Conservation (phyloP, 768 basidiomycete species). For the Leccinum barrowsii region DNA sequence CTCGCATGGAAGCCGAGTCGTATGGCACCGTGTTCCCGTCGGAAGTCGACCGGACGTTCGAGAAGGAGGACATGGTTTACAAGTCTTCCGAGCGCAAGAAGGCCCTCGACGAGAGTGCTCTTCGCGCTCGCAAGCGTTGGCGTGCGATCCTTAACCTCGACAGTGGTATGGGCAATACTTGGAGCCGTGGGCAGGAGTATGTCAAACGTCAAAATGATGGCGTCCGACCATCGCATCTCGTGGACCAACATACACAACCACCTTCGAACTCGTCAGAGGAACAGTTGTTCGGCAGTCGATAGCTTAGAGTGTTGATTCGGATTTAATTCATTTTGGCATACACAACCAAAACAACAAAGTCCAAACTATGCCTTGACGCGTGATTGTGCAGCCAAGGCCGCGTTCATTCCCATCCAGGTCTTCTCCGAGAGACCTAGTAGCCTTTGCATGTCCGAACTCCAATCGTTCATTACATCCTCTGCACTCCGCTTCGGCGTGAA, state of each 20-base stretch:
- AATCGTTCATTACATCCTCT: constrained; percentile 96
- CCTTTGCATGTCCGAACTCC: constrained; percentile 96
- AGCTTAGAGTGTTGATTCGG: constrained; percentile 6
- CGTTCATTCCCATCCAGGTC: constrained; percentile 98
- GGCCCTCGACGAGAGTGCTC: constrained; percentile 55
- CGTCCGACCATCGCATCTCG: constrained; percentile 61
- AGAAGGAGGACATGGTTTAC: constrained; percentile 58
- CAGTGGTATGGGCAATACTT: constrained; percentile 42
- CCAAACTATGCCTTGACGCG: constrained; percentile 44
- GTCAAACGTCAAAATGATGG: constrained; percentile 70
- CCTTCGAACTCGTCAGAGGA: constrained; percentile 22
- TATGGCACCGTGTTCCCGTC: constrained; percentile 67
- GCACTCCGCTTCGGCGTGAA: constrained; percentile 81
- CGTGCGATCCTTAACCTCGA: constrained; percentile 55
- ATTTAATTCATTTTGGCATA: background rate
- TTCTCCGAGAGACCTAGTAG: constrained; percentile 90
- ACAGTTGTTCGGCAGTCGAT: constrained; percentile 17
- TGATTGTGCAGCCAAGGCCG: constrained; percentile 81
- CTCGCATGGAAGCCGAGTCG: constrained; percentile 73
- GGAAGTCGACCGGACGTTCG: constrained; percentile 58
- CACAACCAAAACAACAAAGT: constrained; percentile 12
- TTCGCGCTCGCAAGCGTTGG: constrained; percentile 74
- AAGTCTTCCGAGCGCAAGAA: constrained; percentile 56
- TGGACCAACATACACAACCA: constrained; percentile 35
- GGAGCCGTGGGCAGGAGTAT: constrained; percentile 76